Percentiles rank a stretch among this genome's conserved stretches.
phyloP scores from a whole-genome alignment of 768 basidiomycete genomes.

The Pleurotus tuoliensis region DNA sequence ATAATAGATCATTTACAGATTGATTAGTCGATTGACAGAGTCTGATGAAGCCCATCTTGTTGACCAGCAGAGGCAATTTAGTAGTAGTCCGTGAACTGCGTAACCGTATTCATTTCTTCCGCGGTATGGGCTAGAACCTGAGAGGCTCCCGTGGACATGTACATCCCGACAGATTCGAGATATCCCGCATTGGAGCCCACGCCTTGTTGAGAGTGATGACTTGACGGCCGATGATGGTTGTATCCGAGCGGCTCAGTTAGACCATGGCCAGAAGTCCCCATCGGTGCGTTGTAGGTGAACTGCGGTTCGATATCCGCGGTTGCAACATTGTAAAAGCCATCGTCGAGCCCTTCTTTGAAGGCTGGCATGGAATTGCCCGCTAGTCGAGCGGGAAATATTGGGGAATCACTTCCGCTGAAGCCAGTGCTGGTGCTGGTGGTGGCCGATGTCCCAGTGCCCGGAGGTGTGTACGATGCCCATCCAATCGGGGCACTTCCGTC shows the following conservation, averaged over 20 bases:
- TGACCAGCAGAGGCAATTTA: neutral
- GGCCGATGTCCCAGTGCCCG: slow-evolving; percentile 50
- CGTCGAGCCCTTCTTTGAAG: slow-evolving; percentile 1
- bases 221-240: slow-evolving; percentile 1
- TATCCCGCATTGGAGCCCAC: neutral
- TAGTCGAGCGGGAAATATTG: slow-evolving; percentile 9
- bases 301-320: slow-evolving; percentile 2
- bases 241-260: neutral
- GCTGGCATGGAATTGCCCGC: neutral
- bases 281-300: slow-evolving; percentile 5
- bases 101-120: slow-evolving; percentile 3
- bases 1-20: slow-evolving; percentile 1
- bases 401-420: slow-evolving; percentile 14
- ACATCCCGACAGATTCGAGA: neutral
- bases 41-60: neutral
- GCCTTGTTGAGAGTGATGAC: slow-evolving; percentile 3
- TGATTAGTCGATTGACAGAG: slow-evolving; percentile 1
- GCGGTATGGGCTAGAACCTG: slow-evolving; percentile 1
- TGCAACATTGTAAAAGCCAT: slow-evolving; percentile 7
- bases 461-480: slow-evolving; percentile 64
- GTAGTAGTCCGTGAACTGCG: slow-evolving; percentile 1
- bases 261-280: neutral
- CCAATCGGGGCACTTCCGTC: slow-evolving; percentile 45
- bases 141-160: neutral
- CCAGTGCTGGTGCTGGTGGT: slow-evolving; percentile 41